A percentile compares a stretch with the other conserved stretches of the same genome.
phyloP scores from a whole-genome alignment of 2,329 filamentous ascomycete genomes.

The Alternaria angustiovoidea region DNA sequence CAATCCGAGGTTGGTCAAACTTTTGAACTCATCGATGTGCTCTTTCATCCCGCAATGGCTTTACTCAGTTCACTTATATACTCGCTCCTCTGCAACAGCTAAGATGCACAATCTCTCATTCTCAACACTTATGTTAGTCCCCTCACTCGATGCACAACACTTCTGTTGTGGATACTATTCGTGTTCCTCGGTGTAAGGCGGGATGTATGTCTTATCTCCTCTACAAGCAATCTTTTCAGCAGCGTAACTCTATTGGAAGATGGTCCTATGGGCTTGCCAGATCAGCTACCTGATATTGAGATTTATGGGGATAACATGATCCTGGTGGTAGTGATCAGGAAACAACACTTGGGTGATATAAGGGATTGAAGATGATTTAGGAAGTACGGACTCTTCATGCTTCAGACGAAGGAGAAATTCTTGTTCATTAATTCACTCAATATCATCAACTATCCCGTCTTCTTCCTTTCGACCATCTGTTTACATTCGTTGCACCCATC shows the following conservation, averaged over 20 bases:
- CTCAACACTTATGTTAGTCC: background rate
- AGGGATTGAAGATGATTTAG: background rate
- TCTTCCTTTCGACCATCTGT: background rate
- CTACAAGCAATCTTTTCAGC: no score
- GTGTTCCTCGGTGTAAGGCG: background rate
- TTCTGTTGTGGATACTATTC: background rate
- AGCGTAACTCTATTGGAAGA: background rate
- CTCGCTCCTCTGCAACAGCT: background rate
- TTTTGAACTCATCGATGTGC: background rate
- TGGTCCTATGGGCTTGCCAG: background rate
- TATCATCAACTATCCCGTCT: background rate
- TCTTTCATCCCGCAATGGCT: background rate
- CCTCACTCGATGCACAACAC: background rate
- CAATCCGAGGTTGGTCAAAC: background rate
- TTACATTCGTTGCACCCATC: background rate
- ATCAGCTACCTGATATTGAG: background rate
- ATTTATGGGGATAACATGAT: background rate
- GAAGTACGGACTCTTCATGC: background rate
- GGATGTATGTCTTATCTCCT: background rate
- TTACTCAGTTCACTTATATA: background rate
- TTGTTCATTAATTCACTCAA: background rate
- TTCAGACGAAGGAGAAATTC: background rate
- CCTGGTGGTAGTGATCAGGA: no score
- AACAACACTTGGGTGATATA: background rate
- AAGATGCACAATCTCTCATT: background rate